Evolutionary conservation across 768 basidiomycete species (phyloP), one percentile per base, ranked within the genome.

Genomic region (Goffeauzyma gilvescens): DNA sequence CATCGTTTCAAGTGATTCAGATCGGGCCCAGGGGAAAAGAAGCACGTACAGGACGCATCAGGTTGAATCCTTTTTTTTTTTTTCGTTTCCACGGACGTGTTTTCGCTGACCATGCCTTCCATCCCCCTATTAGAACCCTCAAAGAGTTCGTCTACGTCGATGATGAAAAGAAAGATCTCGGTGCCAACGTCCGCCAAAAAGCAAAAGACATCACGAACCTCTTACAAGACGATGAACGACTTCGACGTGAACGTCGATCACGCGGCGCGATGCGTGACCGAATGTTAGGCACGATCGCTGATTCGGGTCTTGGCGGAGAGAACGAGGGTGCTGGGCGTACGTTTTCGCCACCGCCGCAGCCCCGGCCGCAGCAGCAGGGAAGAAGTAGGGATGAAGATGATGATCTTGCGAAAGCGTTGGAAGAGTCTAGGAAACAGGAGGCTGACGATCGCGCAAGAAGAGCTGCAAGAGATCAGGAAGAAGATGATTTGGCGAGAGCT

Each of bases 171-270:
- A 93, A 93, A 63, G 93, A 98, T 60, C 86, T 93, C 57, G 93
- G 93, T 26, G 86, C 86, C n/a, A 98, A 96, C 64, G 62, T 63
- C 36, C 50, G 65, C 33, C 60, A 61, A 44, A 63, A 65, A 47
- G 93, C 93, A 10, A 96, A 98, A 62, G 93, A 96, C 53, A 95
- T 98, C 63, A 87, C 86, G 26, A 87, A 86, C 58, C 74, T 96
- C 10, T 71, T 98, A 21, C 71, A 74, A 60, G 93, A 98, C 59
- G 78, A 90, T 42, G 65, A 69, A 2, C 76, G 93, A 7, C 72
- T 98, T 35, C 73, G 84, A 9, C 76, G 82, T 50, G 87, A 90
- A 62, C 74, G 93, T 24, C 72, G 77, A 36, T 58, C 57, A 31
- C 72, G 87, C 18, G 86, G 89, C 3, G 70, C 72, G 38, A 96